A percentile compares a stretch with the other conserved stretches of the same genome.
Evolutionary conservation across 2,329 filamentous ascomycete species (phyloP).

Genomic region (Fusarium sp.): DNA sequence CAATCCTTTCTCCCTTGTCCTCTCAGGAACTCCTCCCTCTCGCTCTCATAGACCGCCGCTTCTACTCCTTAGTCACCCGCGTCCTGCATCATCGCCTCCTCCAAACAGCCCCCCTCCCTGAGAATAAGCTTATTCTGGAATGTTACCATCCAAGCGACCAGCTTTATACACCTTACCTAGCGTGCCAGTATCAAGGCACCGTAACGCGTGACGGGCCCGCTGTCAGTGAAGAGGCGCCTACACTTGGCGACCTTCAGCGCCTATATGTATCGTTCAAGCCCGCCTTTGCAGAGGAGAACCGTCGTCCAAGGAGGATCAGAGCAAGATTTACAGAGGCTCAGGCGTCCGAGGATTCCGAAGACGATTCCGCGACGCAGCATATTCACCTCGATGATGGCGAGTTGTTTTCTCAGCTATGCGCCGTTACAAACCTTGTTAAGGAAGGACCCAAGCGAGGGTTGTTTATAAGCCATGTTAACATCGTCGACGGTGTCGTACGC

Average conservation of each 20-base stretch:
- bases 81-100: conserved; percentile 75
- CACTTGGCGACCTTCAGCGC: conserved; percentile 57
- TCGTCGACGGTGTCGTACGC: conserved; percentile 76
- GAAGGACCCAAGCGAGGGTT: conserved; percentile 70
- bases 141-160: conserved; percentile 80
- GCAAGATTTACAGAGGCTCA: conserved; percentile 13
- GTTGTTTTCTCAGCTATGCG: conserved; percentile 80
- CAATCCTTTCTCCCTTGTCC: conserved; percentile 56
- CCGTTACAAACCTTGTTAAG: conserved; percentile 75
- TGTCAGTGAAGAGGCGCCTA: conserved; percentile 13
- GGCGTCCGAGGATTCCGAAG: conserved; percentile 33
- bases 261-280: conserved; percentile 81
- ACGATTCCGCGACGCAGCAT: conserved; percentile 66
- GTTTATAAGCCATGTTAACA: conserved; percentile 72
- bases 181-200: conserved; percentile 75
- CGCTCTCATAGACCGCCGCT: conserved; percentile 69
- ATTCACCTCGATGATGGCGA: conserved; percentile 77
- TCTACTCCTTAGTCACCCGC: conserved; percentile 72
- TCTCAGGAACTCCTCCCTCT: conserved; percentile 67
- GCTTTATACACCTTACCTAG: conserved; percentile 74
- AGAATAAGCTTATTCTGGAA: conserved; percentile 77
- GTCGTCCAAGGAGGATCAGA: conserved; percentile 48
- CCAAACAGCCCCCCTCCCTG: conserved; percentile 40
- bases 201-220: conserved; percentile 35
- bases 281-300: conserved; percentile 65